Evolutionary conservation across 2,329 filamentous ascomycete genomes (phyloP).

Genomic region (Coniochaeta sp.): DNA sequence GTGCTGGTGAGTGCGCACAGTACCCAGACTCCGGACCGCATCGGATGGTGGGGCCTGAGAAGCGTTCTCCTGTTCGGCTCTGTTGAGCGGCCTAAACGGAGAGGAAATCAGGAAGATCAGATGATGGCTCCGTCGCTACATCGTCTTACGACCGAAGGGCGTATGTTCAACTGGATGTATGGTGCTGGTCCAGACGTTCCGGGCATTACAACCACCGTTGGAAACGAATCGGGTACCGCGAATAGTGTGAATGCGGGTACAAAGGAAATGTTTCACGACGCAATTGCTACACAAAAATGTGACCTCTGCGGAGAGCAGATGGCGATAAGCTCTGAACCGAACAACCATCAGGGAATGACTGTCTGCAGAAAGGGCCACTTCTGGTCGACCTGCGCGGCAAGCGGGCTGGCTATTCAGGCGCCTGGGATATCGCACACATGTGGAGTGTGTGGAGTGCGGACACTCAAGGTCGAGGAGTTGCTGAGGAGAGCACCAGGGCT

Average conservation of each 20-base stretch:
- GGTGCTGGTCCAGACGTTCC: constrained; percentile 39
- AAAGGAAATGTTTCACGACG: constrained; percentile 28
- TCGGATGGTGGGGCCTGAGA: constrained; percentile 24
- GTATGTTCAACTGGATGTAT: constrained; percentile 53
- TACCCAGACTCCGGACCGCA: constrained; percentile 39
- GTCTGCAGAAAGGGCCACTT: constrained; percentile 26
- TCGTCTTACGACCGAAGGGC: constrained; percentile 43
- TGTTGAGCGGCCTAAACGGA: constrained; percentile 6
- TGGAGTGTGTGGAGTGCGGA: constrained; percentile 45
- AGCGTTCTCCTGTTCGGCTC: constrained; percentile 29
- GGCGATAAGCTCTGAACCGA: constrained; percentile 4
- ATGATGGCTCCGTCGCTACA: neutral
- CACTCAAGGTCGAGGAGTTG: constrained; percentile 36
- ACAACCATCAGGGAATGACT: constrained; percentile 10
- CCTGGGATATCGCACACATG: constrained; percentile 47
- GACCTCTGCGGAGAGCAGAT: constrained; percentile 30
- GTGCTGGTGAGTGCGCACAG: constrained; percentile 41
- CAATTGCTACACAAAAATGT: constrained; percentile 31
- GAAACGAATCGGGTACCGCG: neutral
- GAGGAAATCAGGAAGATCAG: neutral
- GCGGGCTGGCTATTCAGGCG: constrained; percentile 44
- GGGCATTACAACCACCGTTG: constrained; percentile 22
- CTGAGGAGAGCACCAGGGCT: constrained; percentile 12
- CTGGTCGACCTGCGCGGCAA: constrained; percentile 40
- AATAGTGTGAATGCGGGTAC: constrained; percentile 12